Evolutionary conservation across 371 early-diverging fungal genomes (phyloP).

Genomic region (Mucor circinelloides): DNA sequence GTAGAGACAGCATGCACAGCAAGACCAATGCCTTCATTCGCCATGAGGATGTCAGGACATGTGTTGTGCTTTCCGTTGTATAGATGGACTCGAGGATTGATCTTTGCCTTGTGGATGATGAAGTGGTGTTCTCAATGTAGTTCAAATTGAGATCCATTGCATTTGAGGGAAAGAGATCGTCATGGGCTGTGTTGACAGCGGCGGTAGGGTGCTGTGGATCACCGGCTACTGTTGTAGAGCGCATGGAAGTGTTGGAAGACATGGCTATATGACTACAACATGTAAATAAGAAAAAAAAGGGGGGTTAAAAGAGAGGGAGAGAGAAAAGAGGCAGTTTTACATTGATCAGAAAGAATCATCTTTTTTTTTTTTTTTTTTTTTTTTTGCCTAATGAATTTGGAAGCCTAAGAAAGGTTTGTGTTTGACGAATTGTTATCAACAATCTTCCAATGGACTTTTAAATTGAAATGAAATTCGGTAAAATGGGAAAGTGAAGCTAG

Average conservation of each 20-base stretch:
- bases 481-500: neutral
- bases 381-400: neutral
- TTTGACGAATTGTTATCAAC: neutral
- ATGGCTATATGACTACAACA: neutral
- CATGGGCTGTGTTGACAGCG: neutral
- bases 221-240: neutral
- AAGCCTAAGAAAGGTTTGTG: neutral
- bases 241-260: neutral
- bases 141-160: constrained; percentile 2
- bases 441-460: neutral
- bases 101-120: neutral
- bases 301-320: no score
- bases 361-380: neutral
- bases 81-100: constrained; percentile 5
- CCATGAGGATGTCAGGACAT: constrained; percentile 10
- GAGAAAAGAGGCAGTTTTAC: neutral
- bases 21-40: constrained; percentile 24
- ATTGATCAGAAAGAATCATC: neutral
- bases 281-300: neutral
- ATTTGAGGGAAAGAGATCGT: constrained; percentile 6
- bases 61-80: neutral
- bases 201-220: neutral
- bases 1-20: constrained; percentile 23
- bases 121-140: neutral
- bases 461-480: constrained; percentile 3